These are phyloP conservation scores for Hyphopichia khmerensis DNA, from an alignment of 1,139 yeast species.

Conservation along the genomic window DNA sequence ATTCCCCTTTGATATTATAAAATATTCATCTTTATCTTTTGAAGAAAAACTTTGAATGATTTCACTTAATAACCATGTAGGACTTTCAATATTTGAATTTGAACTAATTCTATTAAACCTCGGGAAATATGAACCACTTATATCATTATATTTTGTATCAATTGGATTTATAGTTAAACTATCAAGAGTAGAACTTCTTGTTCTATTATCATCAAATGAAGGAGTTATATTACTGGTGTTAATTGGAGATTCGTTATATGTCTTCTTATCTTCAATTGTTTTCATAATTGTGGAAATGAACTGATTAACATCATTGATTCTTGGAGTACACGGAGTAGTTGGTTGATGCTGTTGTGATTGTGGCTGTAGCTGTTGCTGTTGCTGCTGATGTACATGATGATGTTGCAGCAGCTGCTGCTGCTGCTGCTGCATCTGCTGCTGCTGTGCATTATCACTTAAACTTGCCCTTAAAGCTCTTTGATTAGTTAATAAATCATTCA, in stretches of 20 bases:
- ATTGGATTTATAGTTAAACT: slow-evolving; percentile 4
- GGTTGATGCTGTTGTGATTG: slow-evolving; percentile 1
- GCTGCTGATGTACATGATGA: not conserved
- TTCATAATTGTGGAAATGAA: not conserved
- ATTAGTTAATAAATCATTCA: not conserved
- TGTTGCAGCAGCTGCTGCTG: slow-evolving; percentile 4
- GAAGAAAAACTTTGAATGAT: slow-evolving; percentile 25
- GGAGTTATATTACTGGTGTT: not conserved
- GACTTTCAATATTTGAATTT: slow-evolving; percentile 22
- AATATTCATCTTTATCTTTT: slow-evolving; percentile 42
- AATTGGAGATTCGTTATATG: not conserved
- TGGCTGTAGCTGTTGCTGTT: slow-evolving; percentile 2
- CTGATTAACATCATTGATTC: slow-evolving; percentile 1
- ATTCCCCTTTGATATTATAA: slow-evolving; percentile 59
- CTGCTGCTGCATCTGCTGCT: slow-evolving; percentile 1
- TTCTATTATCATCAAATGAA: not conserved
- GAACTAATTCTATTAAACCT: not conserved
- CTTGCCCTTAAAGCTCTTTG: not conserved
- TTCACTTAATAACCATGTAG: slow-evolving; percentile 40
- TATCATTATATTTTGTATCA: slow-evolving; percentile 1
- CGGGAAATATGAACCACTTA: not conserved
- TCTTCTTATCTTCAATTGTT: not conserved
- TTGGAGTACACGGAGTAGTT: slow-evolving; percentile 1
- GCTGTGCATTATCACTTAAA: not conserved
- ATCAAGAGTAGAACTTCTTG: slow-evolving; percentile 4